Conservation (phyloP, 2,329 filamentous ascomycete species). For the Cladobotryum mycophilum region DNA sequence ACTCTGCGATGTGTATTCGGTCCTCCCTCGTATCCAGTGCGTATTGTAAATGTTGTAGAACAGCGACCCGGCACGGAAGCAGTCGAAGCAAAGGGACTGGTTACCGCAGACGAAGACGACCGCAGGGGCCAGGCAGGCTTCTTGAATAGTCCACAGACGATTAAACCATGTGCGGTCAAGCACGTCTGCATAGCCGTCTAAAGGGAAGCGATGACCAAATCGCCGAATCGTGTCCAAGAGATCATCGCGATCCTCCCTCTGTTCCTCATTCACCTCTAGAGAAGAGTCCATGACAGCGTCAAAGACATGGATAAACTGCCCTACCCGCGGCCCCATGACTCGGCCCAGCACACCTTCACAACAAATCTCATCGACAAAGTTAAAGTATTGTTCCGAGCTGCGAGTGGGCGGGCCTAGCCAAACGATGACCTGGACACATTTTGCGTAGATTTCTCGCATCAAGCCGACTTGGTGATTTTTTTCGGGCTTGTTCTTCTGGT, state of each 20-base stretch:
- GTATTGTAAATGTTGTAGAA: slow-evolving; percentile 27
- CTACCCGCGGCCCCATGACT: slow-evolving; percentile 19
- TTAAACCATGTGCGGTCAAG: slow-evolving; percentile 24
- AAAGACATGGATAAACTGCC: slow-evolving; percentile 21
- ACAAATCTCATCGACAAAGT: slow-evolving; percentile 13
- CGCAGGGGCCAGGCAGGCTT: slow-evolving; percentile 21
- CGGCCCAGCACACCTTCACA: slow-evolving; percentile 17
- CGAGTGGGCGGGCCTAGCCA: slow-evolving; percentile 23
- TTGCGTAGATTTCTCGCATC: slow-evolving; percentile 25
- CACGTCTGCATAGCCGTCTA: slow-evolving; percentile 21
- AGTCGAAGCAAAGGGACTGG: slow-evolving; percentile 19
- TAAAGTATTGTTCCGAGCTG: slow-evolving; percentile 18
- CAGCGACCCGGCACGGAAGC: slow-evolving; percentile 18
- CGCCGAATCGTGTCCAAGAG: slow-evolving; percentile 19
- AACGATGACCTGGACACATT: slow-evolving; percentile 18
- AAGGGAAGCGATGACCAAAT: slow-evolving; percentile 19
- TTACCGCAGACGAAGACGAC: slow-evolving; percentile 23
- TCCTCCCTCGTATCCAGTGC: slow-evolving; percentile 18
- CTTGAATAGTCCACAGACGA: slow-evolving; percentile 31
- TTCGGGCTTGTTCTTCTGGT: slow-evolving; percentile 20
- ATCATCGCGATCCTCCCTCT: slow-evolving; percentile 22
- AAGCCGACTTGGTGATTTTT: slow-evolving; percentile 22
- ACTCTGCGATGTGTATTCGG: slow-evolving; percentile 5
- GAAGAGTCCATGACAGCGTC: slow-evolving; percentile 23
- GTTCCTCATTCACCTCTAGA: slow-evolving; percentile 13